Evolutionary conservation across 441 rosid genomes (phyloP), one percentile per base, ranked within the genome.

Genomic region (Populus trichocarpa): DNA sequence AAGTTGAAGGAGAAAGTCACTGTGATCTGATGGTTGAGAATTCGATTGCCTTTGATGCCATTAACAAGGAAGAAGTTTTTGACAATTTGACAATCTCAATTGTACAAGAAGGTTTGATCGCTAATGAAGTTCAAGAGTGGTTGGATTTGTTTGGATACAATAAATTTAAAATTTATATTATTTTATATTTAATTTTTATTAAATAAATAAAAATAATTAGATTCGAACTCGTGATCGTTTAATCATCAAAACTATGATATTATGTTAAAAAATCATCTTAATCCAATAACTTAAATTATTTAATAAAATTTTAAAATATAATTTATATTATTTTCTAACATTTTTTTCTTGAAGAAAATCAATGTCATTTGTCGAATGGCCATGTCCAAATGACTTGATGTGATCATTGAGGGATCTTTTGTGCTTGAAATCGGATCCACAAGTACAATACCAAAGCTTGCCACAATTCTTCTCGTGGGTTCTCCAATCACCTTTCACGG

Each of bases 391-490:
- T 16, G 98, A 95, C 83, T 83, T 89, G 23, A 96, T 90, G 28
- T 96, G 99, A 84, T 96, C 99, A 79, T 94, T 94, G 30, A 96
- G 93, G 12, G 99, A 96, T 76, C 99, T 88, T 79, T 94, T 96
- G 83, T 96, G 99, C 87, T 94, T 96, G 81, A 96, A 96, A 80
- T 94, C 98, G 40, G 99, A 96, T 0, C 98, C 98, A 76, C 98
- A 96, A 67, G 84, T 85, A 82, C 99, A 96, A 84, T 90, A 96
- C 99, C 99, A 96, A 36, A 94, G 92, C 86, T 92, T 93, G 30
- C 99, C 99, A 67, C 99, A 96, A n/a, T 96, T 96, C 89, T 96
- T 96, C 88, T 96, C 99, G 71, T 96, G 99, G 22, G 99, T 96
- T 71, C 99, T 91, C 99, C 99, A 96, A 61, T 96, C 99, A 22